Conservation (phyloP, 768 basidiomycete species). For the Panellus pusillus region DNA sequence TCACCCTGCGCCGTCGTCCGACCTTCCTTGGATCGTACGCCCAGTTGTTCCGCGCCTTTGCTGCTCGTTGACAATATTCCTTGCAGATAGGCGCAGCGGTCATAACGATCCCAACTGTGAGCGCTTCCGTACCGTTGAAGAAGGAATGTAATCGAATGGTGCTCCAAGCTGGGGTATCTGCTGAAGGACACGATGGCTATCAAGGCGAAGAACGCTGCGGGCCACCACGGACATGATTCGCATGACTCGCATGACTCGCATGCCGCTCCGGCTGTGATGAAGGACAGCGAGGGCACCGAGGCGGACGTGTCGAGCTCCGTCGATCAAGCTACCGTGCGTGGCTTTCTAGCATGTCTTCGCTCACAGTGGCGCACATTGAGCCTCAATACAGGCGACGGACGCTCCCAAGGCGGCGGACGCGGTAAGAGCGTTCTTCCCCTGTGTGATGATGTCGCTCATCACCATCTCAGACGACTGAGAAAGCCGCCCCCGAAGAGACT, state of each 20-base stretch:
- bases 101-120: constrained; percentile 42
- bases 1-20: constrained; percentile 33
- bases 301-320: constrained; percentile 37
- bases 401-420: constrained; percentile 29
- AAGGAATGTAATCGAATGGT: not conserved
- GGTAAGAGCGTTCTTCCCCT: constrained; percentile 20
- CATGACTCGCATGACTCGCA: constrained; percentile 33
- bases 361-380: not conserved
- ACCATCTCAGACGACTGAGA: constrained; percentile 1
- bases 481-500: constrained; percentile 2
- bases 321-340: constrained; percentile 32
- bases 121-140: constrained; percentile 22
- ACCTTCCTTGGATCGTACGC: constrained; percentile 47
- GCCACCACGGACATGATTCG: constrained; percentile 24
- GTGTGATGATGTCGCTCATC: not conserved
- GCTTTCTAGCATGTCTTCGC: not conserved
- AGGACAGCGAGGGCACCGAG: constrained; percentile 41
- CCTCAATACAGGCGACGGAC: constrained; percentile 25
- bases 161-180: constrained; percentile 28
- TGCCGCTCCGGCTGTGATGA: constrained; percentile 29
- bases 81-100: constrained; percentile 41
- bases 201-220: constrained; percentile 6
- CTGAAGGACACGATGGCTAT: constrained; percentile 29
- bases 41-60: not conserved
- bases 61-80: not conserved